Conservation (phyloP, 306 rosid genomes). For the Sechiopsis laciniata region DNA sequence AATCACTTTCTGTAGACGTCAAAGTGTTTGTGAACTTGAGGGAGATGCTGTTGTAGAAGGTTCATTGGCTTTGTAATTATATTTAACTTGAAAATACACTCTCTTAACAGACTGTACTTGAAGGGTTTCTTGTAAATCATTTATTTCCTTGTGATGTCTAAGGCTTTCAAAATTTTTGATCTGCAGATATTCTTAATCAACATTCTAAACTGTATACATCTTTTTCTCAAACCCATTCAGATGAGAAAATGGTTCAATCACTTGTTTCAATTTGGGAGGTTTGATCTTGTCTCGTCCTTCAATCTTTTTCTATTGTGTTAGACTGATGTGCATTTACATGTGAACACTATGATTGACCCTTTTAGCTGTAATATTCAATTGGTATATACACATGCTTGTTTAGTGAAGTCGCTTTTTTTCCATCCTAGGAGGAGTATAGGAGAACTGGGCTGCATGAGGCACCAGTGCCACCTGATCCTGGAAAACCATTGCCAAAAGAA, state of each 20-base stretch:
- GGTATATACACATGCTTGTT: conserved; percentile 21
- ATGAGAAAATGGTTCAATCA: conserved; percentile 90
- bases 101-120: conserved; percentile 5
- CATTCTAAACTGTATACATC: conserved; percentile 67
- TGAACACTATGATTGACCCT: background rate
- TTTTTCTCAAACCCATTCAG: conserved; percentile 65
- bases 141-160: conserved; percentile 9
- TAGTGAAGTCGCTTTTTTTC: conserved; percentile 17
- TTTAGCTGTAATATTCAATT: conserved; percentile 1
- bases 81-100: background rate
- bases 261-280: conserved; percentile 96
- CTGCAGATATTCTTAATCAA: conserved; percentile 66
- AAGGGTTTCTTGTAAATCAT: background rate
- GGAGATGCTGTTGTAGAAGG: conserved; percentile 77
- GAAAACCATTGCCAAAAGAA: conserved; percentile 67
- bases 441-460: conserved; percentile 48
- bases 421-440: conserved; percentile 62
- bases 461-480: conserved; percentile 45
- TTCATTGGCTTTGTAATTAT: conserved; percentile 37
- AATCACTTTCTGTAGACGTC: conserved; percentile 41
- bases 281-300: conserved; percentile 17
- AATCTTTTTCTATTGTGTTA: background rate
- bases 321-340: conserved; percentile 14
- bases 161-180: conserved; percentile 26
- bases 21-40: conserved; percentile 84